Conservation (phyloP, 1,284 basidiomycete genomes). For the Sporisorium reilianum region DNA sequence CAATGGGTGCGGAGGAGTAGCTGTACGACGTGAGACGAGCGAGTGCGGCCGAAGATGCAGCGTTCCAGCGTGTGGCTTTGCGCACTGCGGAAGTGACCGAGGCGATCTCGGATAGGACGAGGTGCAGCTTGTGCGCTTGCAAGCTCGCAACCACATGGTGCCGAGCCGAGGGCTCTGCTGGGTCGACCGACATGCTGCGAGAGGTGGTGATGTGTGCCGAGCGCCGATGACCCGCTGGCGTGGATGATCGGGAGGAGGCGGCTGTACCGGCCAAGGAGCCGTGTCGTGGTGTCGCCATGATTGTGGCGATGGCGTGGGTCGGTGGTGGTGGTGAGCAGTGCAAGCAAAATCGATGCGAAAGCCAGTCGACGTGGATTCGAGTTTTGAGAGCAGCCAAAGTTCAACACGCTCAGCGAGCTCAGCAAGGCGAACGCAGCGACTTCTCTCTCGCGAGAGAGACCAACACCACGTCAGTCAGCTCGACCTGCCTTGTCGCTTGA, state of each 20-base stretch:
- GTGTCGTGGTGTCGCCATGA: conserved; percentile 18
- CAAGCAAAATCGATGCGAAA: background rate
- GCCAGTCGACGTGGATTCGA: background rate
- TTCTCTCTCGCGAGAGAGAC: conserved; percentile 15
- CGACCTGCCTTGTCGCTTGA: conserved; percentile 1
- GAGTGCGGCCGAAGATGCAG: conserved; percentile 42
- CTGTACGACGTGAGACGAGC: conserved; percentile 48
- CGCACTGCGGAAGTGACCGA: conserved; percentile 96
- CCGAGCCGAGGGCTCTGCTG: background rate
- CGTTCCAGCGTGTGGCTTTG: conserved; percentile 72
- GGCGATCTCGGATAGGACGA: conserved; percentile 87
- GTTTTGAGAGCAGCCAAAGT: background rate
- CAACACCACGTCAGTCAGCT: conserved; percentile 38
- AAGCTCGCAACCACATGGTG: conserved; percentile 13
- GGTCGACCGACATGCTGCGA: conserved; percentile 9
- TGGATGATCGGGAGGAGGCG: conserved; percentile 23
- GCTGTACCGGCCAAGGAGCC: conserved; percentile 12
- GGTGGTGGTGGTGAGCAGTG: conserved; percentile 2
- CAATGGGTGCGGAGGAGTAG: conserved; percentile 39
- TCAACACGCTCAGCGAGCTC: background rate
- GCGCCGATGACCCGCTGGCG: conserved; percentile 35
- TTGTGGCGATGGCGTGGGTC: conserved; percentile 2
- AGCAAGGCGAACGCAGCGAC: no score
- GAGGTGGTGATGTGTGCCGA: conserved; percentile 32
- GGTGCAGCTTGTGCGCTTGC: conserved; percentile 73